phyloP scores from a whole-genome alignment of 768 basidiomycete species.

The Naematelia encephala region DNA sequence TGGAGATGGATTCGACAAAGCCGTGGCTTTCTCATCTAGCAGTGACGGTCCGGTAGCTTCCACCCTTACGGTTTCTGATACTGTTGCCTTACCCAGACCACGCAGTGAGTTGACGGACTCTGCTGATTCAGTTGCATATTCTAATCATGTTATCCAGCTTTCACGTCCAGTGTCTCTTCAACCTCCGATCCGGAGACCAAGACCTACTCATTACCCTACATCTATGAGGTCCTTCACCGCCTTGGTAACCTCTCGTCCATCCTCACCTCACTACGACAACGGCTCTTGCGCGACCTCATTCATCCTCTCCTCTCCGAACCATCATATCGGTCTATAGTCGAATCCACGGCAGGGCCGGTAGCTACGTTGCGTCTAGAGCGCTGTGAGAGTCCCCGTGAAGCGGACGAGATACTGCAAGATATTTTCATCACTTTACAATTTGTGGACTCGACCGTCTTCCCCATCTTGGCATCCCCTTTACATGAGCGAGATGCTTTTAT shows the following conservation, averaged over 20 bases:
- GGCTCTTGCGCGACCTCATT: slow-evolving; percentile 36
- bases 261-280: slow-evolving; percentile 24
- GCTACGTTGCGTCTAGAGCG: slow-evolving; percentile 55
- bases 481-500: slow-evolving; percentile 53
- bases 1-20: slow-evolving; percentile 24
- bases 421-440: slow-evolving; percentile 64
- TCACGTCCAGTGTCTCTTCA: background rate
- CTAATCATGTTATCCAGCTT: background rate
- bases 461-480: slow-evolving; percentile 58
- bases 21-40: slow-evolving; percentile 18
- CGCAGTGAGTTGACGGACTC: background rate
- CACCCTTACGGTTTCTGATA: slow-evolving; percentile 10
- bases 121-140: background rate
- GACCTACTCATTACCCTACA: slow-evolving; percentile 22
- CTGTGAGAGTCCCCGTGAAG: slow-evolving; percentile 54
- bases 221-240: slow-evolving; percentile 17
- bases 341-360: slow-evolving; percentile 8
- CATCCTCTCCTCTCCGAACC: slow-evolving; percentile 17
- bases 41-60: background rate
- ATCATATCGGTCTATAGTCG: background rate
- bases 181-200: too few relatives aligned
- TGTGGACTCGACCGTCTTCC: slow-evolving; percentile 60
- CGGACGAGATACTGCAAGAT: slow-evolving; percentile 57
- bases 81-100: background rate
- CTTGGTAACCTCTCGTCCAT: slow-evolving; percentile 7